Evolutionary conservation across 257 asterid species (phyloP).

Genomic region (Solanum chaucha): DNA sequence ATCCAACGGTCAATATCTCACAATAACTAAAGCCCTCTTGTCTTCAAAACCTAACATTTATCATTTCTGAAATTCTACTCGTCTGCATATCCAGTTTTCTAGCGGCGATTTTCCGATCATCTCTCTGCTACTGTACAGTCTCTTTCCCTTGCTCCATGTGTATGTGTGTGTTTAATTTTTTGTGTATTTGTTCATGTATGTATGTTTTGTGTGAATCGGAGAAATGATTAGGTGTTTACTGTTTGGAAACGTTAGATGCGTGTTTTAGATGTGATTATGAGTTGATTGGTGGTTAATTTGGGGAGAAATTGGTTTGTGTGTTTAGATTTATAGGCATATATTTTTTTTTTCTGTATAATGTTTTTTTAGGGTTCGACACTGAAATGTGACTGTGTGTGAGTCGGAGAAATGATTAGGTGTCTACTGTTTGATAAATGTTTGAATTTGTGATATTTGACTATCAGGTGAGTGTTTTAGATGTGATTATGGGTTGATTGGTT

Average conservation of each 20-base stretch:
- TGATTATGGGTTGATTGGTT: neutral
- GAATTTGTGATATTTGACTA: neutral
- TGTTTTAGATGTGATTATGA: neutral
- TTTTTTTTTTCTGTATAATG: neutral
- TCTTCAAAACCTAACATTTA: neutral
- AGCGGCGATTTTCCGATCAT: neutral
- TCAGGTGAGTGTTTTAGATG: neutral
- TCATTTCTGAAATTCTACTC: neutral
- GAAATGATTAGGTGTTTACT: neutral
- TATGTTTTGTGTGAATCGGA: neutral
- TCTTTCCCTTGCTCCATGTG: neutral
- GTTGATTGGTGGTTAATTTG: neutral
- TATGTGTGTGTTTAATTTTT: neutral
- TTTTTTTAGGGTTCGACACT: neutral
- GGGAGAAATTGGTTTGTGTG: neutral
- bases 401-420: neutral
- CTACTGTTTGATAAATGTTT: neutral
- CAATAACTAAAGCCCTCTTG: neutral
- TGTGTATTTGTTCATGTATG: too few species aligned
- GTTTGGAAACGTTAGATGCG: neutral
- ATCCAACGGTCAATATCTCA: neutral
- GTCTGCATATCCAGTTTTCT: neutral
- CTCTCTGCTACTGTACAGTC: neutral
- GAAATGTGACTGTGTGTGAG: neutral
- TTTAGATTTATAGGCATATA: neutral